phyloP scores from a whole-genome alignment of 768 basidiomycete species.

The Hydnum rufescens region DNA sequence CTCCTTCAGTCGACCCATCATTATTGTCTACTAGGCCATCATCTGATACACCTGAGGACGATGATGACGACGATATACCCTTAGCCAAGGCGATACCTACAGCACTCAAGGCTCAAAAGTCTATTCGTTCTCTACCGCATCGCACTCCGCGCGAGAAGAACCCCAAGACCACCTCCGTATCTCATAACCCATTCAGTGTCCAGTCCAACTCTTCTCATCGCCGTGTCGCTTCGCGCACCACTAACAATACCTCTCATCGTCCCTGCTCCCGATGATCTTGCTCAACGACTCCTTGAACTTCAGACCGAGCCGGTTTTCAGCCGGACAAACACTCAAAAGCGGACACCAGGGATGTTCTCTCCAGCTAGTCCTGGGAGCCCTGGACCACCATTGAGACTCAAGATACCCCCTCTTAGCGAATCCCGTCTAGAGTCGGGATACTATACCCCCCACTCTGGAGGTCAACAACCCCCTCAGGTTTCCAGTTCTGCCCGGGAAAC shows the following conservation, averaged over 20 bases:
- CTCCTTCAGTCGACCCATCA: not conserved
- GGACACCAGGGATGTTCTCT: not conserved
- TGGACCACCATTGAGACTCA: too few relatives aligned
- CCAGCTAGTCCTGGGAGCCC: not conserved
- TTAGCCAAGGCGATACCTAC: conserved; percentile 67
- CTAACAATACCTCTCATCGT: not conserved
- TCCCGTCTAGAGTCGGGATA: too few relatives aligned
- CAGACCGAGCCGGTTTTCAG: not conserved
- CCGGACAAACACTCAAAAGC: not conserved
- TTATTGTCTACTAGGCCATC: too few relatives aligned
- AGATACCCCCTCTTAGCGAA: too few relatives aligned
- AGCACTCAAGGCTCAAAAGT: conserved; percentile 63
- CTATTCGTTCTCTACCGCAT: conserved; percentile 28
- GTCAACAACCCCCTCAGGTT: too few relatives aligned
- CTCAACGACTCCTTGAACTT: not conserved
- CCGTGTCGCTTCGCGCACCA: not conserved
- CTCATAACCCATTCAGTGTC: not conserved
- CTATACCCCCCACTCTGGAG: too few relatives aligned
- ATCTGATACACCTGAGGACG: not conserved
- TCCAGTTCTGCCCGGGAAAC: too few relatives aligned
- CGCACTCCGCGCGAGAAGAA: not conserved
- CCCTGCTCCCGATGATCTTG: conserved; percentile 5
- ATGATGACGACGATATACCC: conserved; percentile 47
- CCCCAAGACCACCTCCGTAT: not conserved
- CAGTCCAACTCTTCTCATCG: not conserved